These are phyloP conservation scores for Pholiota molesta DNA, from an alignment of 768 basidiomycete species.

Conservation along the genomic window DNA sequence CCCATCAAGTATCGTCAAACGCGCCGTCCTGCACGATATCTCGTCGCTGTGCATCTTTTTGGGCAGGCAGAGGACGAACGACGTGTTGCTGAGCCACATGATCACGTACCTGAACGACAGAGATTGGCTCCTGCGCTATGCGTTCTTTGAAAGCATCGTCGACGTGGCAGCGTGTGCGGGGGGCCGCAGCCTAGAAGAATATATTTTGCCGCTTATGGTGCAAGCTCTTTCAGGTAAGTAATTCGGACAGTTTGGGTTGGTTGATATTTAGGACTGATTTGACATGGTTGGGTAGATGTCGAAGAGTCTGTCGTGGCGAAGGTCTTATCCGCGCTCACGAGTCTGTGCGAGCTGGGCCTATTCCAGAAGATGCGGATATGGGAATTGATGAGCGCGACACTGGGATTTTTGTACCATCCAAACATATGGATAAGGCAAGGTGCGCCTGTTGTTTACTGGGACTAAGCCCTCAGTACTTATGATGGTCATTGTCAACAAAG, in stretches of 20 bases:
- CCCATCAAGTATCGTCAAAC: conserved; percentile 85
- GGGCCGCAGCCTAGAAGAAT: conserved; percentile 89
- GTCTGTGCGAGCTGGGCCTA: conserved; percentile 85
- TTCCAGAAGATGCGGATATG: conserved; percentile 96
- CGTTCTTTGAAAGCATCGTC: conserved; percentile 95
- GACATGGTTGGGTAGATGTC: conserved; percentile 59
- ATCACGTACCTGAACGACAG: conserved; percentile 80
- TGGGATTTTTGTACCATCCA: conserved; percentile 93
- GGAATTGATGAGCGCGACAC: conserved; percentile 89
- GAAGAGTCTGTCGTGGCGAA: conserved; percentile 94
- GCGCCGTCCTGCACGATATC: conserved; percentile 86
- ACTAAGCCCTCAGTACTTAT: conserved; percentile 1
- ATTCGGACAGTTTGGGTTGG: background rate
- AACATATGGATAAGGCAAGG: conserved; percentile 96
- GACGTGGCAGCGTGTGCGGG: conserved; percentile 96
- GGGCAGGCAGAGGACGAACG: conserved; percentile 91
- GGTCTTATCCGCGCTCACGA: conserved; percentile 86
- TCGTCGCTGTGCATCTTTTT: conserved; percentile 92
- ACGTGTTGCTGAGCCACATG: conserved; percentile 90
- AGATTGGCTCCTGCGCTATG: conserved; percentile 89
- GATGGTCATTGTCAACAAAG: conserved; percentile 39
- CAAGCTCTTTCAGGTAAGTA: conserved; percentile 88
- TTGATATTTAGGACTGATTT: background rate
- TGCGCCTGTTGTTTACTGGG: conserved; percentile 21
- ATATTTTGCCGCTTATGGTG: conserved; percentile 95